phyloP scores from a whole-genome alignment of 352 stramenopile species.

The Hyaloperonospora brassicae region DNA sequence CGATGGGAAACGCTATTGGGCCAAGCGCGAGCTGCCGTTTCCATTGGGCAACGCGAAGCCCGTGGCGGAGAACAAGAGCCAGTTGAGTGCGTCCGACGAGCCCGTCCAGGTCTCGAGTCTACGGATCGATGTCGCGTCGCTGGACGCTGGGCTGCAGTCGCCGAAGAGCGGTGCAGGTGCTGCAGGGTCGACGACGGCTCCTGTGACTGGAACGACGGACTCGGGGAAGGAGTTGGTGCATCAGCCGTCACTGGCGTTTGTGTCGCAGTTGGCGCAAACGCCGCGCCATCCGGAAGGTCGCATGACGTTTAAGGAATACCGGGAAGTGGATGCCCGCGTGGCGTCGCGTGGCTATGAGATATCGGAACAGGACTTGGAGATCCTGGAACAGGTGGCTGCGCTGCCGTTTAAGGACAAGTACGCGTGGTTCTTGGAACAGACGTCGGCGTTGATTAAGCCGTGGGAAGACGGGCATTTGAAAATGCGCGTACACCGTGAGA shows the following conservation, averaged over 20 bases:
- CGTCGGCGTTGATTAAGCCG: conserved; percentile 73
- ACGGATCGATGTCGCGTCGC: conserved; percentile 35
- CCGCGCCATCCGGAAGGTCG: conserved; percentile 70
- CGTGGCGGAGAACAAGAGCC: conserved; percentile 8
- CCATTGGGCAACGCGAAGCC: conserved; percentile 30
- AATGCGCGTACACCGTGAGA: conserved; percentile 77
- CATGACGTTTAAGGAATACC: conserved; percentile 86
- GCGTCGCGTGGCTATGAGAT: conserved; percentile 84
- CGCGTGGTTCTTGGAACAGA: conserved; percentile 80
- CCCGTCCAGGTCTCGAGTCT: conserved; percentile 6
- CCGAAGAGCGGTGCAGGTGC: conserved; percentile 15
- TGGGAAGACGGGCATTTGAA: conserved; percentile 82
- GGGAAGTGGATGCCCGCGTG: conserved; percentile 78
- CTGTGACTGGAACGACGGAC: conserved; percentile 7
- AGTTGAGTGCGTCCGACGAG: neutral
- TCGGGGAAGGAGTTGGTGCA: conserved; percentile 62
- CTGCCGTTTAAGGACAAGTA: conserved; percentile 86
- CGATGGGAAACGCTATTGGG: conserved; percentile 81
- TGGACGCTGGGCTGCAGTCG: conserved; percentile 40
- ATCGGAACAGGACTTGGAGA: conserved; percentile 79
- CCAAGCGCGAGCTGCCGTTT: conserved; percentile 59
- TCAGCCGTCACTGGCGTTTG: conserved; percentile 78
- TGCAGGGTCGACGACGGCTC: conserved; percentile 14
- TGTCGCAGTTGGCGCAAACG: conserved; percentile 78
- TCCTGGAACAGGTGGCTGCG: conserved; percentile 76